phyloP scores from a whole-genome alignment of 129 eudicot genomes.

The Scalesia atractyloides region DNA sequence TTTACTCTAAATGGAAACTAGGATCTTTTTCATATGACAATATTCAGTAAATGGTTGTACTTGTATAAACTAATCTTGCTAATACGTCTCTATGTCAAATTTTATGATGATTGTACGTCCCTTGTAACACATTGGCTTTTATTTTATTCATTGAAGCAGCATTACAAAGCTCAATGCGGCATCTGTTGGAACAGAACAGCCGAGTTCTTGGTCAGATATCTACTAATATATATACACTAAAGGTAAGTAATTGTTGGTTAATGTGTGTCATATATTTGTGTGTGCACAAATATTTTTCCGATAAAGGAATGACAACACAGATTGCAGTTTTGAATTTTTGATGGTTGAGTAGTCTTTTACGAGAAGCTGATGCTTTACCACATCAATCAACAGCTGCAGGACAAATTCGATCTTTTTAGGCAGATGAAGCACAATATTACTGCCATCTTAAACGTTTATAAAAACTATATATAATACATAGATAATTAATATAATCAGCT shows the following conservation, averaged over 20 bases:
- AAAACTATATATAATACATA: no score
- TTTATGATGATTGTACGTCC: background rate
- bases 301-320: background rate
- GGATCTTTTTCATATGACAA: background rate
- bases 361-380: constrained; percentile 22
- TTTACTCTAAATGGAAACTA: background rate
- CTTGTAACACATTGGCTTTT: constrained; percentile 19
- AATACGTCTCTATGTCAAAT: background rate
- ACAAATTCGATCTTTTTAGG: constrained; percentile 65
- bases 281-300: background rate
- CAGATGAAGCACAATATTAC: constrained; percentile 65
- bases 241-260: constrained; percentile 40
- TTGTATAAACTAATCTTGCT: background rate
- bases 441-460: constrained; percentile 48
- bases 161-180: constrained; percentile 54
- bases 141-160: constrained; percentile 41
- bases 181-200: constrained; percentile 64
- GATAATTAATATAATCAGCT: no score
- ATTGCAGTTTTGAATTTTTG: no score
- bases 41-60: background rate
- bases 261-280: background rate
- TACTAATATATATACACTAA: constrained; percentile 55
- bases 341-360: background rate
- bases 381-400: constrained; percentile 66
- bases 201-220: constrained; percentile 68